Evolutionary conservation across 2,329 filamentous ascomycete species (phyloP).

Genomic region (Alternaria ventricosa): DNA sequence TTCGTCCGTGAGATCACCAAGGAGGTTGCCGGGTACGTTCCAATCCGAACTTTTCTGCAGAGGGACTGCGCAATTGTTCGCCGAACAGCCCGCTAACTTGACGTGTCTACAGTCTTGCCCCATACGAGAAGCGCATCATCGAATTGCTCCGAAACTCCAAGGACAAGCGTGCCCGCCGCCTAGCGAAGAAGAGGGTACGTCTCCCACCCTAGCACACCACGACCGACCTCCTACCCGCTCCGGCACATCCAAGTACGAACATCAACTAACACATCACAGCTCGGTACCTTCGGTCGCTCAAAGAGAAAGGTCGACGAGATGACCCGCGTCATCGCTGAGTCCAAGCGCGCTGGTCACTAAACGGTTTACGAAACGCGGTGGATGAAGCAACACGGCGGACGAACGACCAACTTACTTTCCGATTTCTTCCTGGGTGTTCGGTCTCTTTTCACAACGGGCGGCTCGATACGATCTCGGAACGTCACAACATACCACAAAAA

Average conservation of each 20-base stretch:
- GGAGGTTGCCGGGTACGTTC: constrained; percentile 90
- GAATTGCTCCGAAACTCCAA: constrained; percentile 99
- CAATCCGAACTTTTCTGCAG: constrained; percentile 4
- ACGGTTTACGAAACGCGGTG: constrained; percentile 38
- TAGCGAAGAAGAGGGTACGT: constrained; percentile 97
- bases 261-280: constrained; percentile 59
- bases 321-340: constrained; percentile 96
- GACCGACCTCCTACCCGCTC: constrained; percentile 2
- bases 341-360: constrained; percentile 78
- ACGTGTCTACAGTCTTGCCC: constrained; percentile 28
- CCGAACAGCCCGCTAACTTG: constrained; percentile 12
- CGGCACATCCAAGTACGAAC: constrained; percentile 4
- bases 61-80: not conserved
- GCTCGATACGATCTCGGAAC: constrained; percentile 38
- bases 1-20: constrained; percentile 98
- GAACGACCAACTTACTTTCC: constrained; percentile 33
- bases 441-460: constrained; percentile 43
- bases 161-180: constrained; percentile 99
- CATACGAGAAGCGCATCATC: constrained; percentile 94
- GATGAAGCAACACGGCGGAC: constrained; percentile 36
- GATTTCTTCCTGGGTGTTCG: constrained; percentile 45
- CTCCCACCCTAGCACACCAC: constrained; percentile 4
- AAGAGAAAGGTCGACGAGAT: constrained; percentile 99
- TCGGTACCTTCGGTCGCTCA: constrained; percentile 97
- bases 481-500: constrained; percentile 36